Conservation (phyloP, 2,329 filamentous ascomycete genomes). For the Pseudogymnoascus sp. region DNA sequence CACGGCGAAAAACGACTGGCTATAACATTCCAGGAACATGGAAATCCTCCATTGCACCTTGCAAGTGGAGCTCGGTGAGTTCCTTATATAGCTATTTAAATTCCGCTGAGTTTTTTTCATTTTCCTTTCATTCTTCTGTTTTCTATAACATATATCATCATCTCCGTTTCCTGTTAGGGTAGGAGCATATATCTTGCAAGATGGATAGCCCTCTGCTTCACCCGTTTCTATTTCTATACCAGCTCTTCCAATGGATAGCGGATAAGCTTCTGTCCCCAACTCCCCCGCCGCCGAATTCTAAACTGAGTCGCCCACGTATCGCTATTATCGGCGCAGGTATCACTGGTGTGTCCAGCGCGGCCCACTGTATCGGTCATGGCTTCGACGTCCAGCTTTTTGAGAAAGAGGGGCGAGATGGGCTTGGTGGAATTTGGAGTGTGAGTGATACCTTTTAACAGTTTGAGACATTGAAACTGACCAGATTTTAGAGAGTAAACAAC, state of each 20-base stretch:
- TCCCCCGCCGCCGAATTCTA: constrained; percentile 52
- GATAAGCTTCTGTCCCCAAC: constrained; percentile 59
- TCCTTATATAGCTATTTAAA: background rate
- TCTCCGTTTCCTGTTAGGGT: background rate
- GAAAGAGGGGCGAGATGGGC: constrained; percentile 52
- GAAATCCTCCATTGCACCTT: constrained; percentile 2
- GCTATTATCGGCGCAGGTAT: constrained; percentile 62
- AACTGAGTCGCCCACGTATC: constrained; percentile 50
- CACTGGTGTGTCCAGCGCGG: constrained; percentile 65
- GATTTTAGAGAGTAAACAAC: constrained; percentile 62
- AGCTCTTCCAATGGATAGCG: constrained; percentile 56
- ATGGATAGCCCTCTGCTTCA: constrained; percentile 31
- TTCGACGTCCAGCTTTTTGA: constrained; percentile 79
- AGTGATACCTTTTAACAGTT: constrained; percentile 23
- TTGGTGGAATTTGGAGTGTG: constrained; percentile 78
- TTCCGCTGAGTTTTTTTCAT: background rate
- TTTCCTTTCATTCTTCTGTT: background rate
- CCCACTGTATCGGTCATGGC: constrained; percentile 77
- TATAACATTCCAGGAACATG: background rate
- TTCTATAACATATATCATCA: background rate
- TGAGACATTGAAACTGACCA: background rate
- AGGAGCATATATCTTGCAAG: background rate
- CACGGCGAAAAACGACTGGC: constrained; percentile 3
- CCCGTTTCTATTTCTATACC: constrained; percentile 54
- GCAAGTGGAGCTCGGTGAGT: background rate